A percentile compares a stretch with the other conserved stretches of the same genome.
These are phyloP conservation scores for Entophlyctis helioformis DNA, from an alignment of 192 early-diverging fungal species.

Conservation along the genomic window DNA sequence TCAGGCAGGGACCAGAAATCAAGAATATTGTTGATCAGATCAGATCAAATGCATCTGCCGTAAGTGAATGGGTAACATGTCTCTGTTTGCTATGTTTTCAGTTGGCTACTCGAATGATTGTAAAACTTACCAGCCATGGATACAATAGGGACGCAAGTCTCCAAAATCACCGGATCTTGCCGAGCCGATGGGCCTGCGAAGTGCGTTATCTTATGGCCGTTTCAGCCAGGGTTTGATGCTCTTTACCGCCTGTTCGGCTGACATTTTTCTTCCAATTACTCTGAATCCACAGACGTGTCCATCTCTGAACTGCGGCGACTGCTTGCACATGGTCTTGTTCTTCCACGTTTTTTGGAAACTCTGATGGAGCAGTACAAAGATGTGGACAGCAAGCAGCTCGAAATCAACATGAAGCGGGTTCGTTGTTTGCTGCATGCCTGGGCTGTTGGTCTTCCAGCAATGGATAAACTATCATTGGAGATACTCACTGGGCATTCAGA, in stretches of 20 bases:
- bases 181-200: neutral
- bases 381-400: slow-evolving; percentile 21
- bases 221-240: neutral
- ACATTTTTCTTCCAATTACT: neutral
- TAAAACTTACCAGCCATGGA: no score
- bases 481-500: slow-evolving; percentile 4
- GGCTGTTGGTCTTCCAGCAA: no score
- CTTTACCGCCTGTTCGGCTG: neutral
- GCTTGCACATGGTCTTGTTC: slow-evolving; percentile 38
- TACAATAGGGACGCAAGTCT: neutral
- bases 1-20: neutral
- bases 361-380: slow-evolving; percentile 25
- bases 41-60: no score
- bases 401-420: slow-evolving; percentile 37
- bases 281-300: slow-evolving; percentile 17
- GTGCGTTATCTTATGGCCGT: no score
- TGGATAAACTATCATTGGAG: neutral
- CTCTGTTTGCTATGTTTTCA: no score
- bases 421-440: no score
- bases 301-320: slow-evolving; percentile 33
- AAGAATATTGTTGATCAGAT: neutral
- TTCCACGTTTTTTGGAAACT: slow-evolving; percentile 27
- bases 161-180: neutral
- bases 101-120: no score
- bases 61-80: no score